A percentile compares a stretch with the other conserved stretches of the same genome.
Conservation (phyloP, 257 asterid genomes). For the Buddleja alternifolia region DNA sequence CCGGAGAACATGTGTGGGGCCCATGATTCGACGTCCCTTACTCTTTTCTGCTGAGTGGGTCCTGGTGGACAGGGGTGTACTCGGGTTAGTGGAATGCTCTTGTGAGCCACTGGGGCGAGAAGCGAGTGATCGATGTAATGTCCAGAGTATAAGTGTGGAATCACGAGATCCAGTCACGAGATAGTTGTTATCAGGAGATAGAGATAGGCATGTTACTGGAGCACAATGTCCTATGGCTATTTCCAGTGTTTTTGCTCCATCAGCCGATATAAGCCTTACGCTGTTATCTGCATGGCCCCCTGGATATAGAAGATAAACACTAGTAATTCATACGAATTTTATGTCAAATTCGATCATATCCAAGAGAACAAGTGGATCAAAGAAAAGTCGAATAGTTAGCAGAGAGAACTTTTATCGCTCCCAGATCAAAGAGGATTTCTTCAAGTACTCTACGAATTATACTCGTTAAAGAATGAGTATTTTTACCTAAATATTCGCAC, state of each 20-base stretch:
- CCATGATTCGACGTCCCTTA: conserved; percentile 69
- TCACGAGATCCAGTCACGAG: conserved; percentile 95
- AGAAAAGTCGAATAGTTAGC: too few relatives aligned
- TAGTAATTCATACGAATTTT: conserved; percentile 26
- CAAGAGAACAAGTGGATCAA: not conserved
- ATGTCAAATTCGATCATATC: too few relatives aligned
- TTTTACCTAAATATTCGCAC: too few relatives aligned
- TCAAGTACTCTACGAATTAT: too few relatives aligned
- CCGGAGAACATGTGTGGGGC: conserved; percentile 90
- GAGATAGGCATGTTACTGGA: conserved; percentile 86
- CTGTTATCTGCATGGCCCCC: conserved; percentile 98
- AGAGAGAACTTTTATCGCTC: too few relatives aligned
- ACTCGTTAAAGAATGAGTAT: too few relatives aligned
- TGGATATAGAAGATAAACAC: conserved; percentile 32
- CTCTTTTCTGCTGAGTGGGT: conserved; percentile 45
- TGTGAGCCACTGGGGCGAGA: conserved; percentile 52
- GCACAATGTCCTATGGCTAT: conserved; percentile 95
- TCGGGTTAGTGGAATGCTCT: conserved; percentile 60
- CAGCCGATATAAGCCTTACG: conserved; percentile 83
- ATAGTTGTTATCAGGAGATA: conserved; percentile 82
- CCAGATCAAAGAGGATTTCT: too few relatives aligned
- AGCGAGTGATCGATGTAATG: conserved; percentile 61
- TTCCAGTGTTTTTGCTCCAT: conserved; percentile 95
- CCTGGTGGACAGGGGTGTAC: conserved; percentile 60
- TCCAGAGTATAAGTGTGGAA: conserved; percentile 86